phyloP scores from a whole-genome alignment of 768 basidiomycete genomes.

The Boletus rubroflammeus region DNA sequence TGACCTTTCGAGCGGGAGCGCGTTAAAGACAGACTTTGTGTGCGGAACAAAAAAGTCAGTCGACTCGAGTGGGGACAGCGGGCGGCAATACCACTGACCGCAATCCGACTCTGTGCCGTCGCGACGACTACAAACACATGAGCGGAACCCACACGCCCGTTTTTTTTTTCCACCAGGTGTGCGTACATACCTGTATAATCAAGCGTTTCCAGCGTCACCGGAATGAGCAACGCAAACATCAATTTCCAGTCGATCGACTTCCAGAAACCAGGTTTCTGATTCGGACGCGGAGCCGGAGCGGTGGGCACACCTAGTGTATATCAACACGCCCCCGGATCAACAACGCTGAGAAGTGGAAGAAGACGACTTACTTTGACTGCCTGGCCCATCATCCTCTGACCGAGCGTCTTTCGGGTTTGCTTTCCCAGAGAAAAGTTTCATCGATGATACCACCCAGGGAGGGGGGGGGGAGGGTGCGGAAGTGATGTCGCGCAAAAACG shows the following conservation, averaged over 20 bases:
- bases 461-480: neutral
- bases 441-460: neutral
- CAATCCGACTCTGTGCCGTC: conserved; percentile 50
- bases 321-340: neutral
- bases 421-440: conserved; percentile 13
- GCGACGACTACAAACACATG: conserved; percentile 39
- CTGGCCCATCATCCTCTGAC: neutral
- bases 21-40: conserved; percentile 28
- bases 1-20: conserved; percentile 27
- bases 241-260: conserved; percentile 27
- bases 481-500: neutral
- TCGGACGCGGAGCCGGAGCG: neutral
- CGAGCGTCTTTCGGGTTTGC: neutral
- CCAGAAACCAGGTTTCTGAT: conserved; percentile 22
- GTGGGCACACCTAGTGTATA: neutral
- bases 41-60: neutral
- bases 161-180: neutral
- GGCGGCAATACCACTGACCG: conserved; percentile 29
- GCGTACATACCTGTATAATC: conserved; percentile 27
- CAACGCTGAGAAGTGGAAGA: neutral
- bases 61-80: neutral
- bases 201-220: conserved; percentile 39
- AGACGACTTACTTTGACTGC: conserved; percentile 5
- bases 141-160: neutral
- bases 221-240: conserved; percentile 38